Evolutionary conservation across 352 stramenopile genomes (phyloP), one percentile per base, ranked within the genome.

Genomic region (Phytophthora foliorum): DNA sequence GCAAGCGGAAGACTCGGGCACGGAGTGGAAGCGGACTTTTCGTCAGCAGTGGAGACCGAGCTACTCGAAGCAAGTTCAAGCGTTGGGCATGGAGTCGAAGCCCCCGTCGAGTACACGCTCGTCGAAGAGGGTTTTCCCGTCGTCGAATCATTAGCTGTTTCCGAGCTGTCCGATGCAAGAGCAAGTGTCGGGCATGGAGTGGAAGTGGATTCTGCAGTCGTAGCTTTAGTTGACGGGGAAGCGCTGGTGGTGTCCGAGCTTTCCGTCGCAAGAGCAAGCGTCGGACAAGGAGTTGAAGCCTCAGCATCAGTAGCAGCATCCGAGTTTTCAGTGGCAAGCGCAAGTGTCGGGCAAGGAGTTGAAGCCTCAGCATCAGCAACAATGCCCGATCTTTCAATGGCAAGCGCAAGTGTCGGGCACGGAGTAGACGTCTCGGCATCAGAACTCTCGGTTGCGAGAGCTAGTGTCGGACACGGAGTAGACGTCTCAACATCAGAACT

Each of bases 1-100:
- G 57, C 34, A 31, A 63, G 29, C 10, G 56, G 56, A 21, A 63
- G 56, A 56, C 44, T 63, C 17, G 54, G 39, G 14, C 41, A 62
- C 8, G 54, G 54, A 22, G 54, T 62, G 3, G 53, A 56, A 17
- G 27, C 31, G 19, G 44, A 17, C 22, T 32, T n/a, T 29, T 4
- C 9, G 11, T 16, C 38, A 7, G 38, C 11, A 9, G 11, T 50
- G 6, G 36, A 59, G 8, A 21, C 11, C 14, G 53, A 60, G 38
- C 17, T 38, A 34, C 34, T 49, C 24, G 52, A 59, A 5, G 53
- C 38, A 21, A 60, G 38, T 11, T 19, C 27, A 50, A 51, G 38
- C 17, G 53, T 50, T 21, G 53, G 53, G 38, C 53, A 60, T 16
- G 36, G 53, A 4, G 53, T 51, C n/a, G 38, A 60, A 14, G 53